Evolutionary conservation across 805 yeast genomes (phyloP), one percentile per base, ranked within the genome.

Genomic region (Yarrowia bubula): DNA sequence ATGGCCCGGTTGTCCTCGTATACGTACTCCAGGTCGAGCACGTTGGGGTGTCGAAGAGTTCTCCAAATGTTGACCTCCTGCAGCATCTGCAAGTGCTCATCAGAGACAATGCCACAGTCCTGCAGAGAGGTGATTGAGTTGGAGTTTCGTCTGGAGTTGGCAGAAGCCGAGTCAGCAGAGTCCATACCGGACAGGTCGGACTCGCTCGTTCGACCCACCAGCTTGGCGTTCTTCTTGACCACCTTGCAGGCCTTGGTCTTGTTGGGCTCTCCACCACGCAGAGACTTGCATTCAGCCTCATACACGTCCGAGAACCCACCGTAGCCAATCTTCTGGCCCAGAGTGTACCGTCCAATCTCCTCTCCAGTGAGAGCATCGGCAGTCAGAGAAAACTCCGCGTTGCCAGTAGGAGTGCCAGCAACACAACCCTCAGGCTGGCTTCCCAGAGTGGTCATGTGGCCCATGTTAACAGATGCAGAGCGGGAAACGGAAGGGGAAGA

Each of bases 271-370:
- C 75, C 75, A 9, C 61, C 61, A 11, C 61, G 46, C n/a, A 38
- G 35, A 4, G 61, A 31, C 28, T 68, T 44, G 28, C 72, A 72
- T 13, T 70, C 66, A 68, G 93, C 89, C 72, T 89, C 93, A 66
- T 96, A 78, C 10, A 92, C 87, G 33, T 87, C 82, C 10, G 97
- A 96, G 88, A 95, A 92, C 0, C 96, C 96, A 13, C 98, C 97
- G 72, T 84, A 84, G 1, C 97, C 97, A 67, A 91, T 86, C 10
- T 87, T 82, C 69, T 85, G 85, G 1, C 96, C 96, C 35, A 92
- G 73, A 35, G 72, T 74, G 77, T 81, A 79, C 69, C 85, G 84
- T 14, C 84, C 86, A 1, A 91, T 84, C 28, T 81, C 73, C 13
- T 89, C 86, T 0, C 96, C 96, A 3, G 64, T 58, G 15, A 58